phyloP scores from a whole-genome alignment of 371 early-diverging fungal species.

The Mucor racemosus region DNA sequence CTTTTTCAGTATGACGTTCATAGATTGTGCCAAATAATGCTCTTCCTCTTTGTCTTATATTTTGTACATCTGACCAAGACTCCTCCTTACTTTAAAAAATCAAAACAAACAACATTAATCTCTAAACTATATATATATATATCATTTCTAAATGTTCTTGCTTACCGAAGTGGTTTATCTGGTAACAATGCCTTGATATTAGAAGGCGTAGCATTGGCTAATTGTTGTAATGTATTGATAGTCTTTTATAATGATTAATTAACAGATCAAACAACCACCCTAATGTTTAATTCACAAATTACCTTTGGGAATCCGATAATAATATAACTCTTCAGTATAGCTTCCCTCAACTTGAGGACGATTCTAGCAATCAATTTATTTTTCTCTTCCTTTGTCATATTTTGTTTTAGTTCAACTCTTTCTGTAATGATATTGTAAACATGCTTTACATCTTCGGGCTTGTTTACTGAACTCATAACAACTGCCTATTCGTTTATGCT shows the following conservation, averaged over 20 bases:
- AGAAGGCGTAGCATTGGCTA: slow-evolving; percentile 31
- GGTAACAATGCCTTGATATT: slow-evolving; percentile 21
- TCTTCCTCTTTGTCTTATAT: slow-evolving; percentile 63
- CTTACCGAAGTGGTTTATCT: slow-evolving; percentile 26
- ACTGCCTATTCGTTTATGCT: slow-evolving; percentile 26
- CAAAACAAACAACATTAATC: not conserved
- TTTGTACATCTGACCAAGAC: slow-evolving; percentile 82
- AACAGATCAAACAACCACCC: not conserved
- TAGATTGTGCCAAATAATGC: slow-evolving; percentile 39
- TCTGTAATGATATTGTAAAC: slow-evolving; percentile 29
- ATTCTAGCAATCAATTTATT: slow-evolving; percentile 19
- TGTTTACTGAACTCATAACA: slow-evolving; percentile 38
- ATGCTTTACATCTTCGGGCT: slow-evolving; percentile 37
- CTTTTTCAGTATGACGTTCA: slow-evolving; percentile 35
- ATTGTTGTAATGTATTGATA: slow-evolving; percentile 40
- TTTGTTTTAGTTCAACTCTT: slow-evolving; percentile 9
- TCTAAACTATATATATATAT: not conserved
- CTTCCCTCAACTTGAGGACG: slow-evolving; percentile 40
- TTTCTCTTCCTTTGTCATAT: slow-evolving; percentile 10
- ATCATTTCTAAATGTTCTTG: not conserved
- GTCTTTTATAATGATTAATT: slow-evolving; percentile 25
- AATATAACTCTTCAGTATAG: slow-evolving; percentile 39
- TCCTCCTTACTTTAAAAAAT: slow-evolving; percentile 25
- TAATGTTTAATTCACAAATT: not conserved
- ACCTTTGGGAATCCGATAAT: slow-evolving; percentile 49